Percentiles rank a stretch among this genome's conserved stretches.
Evolutionary conservation across 768 basidiomycete genomes (phyloP).

Genomic region (Mycena rebaudengoi): DNA sequence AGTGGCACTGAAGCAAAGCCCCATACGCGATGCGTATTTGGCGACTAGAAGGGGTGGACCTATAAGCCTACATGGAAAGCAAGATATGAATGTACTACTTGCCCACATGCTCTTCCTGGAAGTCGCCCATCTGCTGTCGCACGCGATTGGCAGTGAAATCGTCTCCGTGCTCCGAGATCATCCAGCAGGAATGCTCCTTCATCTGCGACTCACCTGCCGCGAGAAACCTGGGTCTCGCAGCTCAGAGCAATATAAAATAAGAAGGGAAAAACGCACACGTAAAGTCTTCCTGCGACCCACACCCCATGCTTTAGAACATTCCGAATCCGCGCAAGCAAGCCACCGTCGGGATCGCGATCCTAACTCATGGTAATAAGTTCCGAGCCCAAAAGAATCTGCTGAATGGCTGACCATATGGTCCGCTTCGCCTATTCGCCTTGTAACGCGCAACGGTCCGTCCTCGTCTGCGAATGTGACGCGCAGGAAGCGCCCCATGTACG

Average conservation of each 20-base stretch:
- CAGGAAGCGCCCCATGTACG: constrained; percentile 22
- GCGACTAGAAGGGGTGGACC: constrained; percentile 2
- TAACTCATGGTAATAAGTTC: neutral
- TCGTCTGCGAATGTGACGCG: constrained; percentile 27
- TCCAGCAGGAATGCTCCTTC: constrained; percentile 31
- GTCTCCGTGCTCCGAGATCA: constrained; percentile 21
- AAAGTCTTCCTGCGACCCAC: constrained; percentile 20
- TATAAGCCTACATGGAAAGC: neutral
- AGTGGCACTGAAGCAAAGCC: constrained; percentile 26
- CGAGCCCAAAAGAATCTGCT: neutral
- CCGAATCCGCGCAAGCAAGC: constrained; percentile 21
- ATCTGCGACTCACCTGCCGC: constrained; percentile 28
- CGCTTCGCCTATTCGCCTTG: neutral
- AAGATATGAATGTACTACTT: neutral
- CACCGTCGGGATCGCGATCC: constrained; percentile 12
- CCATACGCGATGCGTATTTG: constrained; percentile 28
- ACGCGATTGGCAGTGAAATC: constrained; percentile 27
- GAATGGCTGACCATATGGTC: neutral
- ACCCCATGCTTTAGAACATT: constrained; percentile 21
- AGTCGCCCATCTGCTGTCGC: constrained; percentile 26
- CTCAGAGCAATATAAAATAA: neutral
- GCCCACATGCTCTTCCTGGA: constrained; percentile 18
- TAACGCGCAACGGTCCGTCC: constrained; percentile 14
- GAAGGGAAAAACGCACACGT: constrained; percentile 12
- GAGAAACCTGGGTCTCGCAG: constrained; percentile 9